phyloP scores from a whole-genome alignment of 1,284 basidiomycete genomes.

The Peniophora sp. region DNA sequence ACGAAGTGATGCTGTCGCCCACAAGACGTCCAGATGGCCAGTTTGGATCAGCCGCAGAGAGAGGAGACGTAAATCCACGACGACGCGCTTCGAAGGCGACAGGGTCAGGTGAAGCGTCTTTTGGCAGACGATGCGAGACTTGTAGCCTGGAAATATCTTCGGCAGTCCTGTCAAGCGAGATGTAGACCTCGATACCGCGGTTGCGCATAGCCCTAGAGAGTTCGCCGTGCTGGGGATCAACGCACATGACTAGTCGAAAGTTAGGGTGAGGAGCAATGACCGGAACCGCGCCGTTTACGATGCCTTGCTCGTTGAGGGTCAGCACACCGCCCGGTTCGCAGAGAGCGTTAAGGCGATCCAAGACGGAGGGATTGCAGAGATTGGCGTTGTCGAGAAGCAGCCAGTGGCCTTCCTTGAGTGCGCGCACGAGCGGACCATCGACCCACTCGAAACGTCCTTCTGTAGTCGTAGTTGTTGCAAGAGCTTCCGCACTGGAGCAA shows the following conservation, averaged over 20 bases:
- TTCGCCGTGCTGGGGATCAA: slow-evolving; percentile 89
- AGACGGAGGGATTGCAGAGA: slow-evolving; percentile 89
- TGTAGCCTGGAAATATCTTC: slow-evolving; percentile 41
- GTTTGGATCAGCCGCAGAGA: background rate
- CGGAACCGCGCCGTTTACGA: slow-evolving; percentile 71
- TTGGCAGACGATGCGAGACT: slow-evolving; percentile 44
- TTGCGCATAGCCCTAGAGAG: slow-evolving; percentile 98
- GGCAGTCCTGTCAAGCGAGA: slow-evolving; percentile 26
- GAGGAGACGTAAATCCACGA: background rate
- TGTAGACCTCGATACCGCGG: slow-evolving; percentile 83
- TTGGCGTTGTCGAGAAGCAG: slow-evolving; percentile 92
- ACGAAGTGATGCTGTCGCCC: background rate
- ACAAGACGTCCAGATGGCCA: background rate
- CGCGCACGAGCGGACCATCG: slow-evolving; percentile 88
- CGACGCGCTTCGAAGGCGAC: background rate
- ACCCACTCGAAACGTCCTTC: slow-evolving; percentile 86
- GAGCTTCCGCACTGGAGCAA: slow-evolving; percentile 2
- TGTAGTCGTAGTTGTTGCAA: slow-evolving; percentile 9
- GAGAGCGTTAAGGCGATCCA: slow-evolving; percentile 95
- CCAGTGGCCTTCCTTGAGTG: slow-evolving; percentile 87
- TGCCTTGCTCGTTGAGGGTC: slow-evolving; percentile 85
- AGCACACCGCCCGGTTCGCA: slow-evolving; percentile 84
- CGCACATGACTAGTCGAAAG: slow-evolving; percentile 93
- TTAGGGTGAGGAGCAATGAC: slow-evolving; percentile 77
- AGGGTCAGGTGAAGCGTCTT: slow-evolving; percentile 7